Base-by-base conservation (phyloP, 2,329 filamentous ascomycete genomes). In the Ceratocystis smalleyi region DNA sequence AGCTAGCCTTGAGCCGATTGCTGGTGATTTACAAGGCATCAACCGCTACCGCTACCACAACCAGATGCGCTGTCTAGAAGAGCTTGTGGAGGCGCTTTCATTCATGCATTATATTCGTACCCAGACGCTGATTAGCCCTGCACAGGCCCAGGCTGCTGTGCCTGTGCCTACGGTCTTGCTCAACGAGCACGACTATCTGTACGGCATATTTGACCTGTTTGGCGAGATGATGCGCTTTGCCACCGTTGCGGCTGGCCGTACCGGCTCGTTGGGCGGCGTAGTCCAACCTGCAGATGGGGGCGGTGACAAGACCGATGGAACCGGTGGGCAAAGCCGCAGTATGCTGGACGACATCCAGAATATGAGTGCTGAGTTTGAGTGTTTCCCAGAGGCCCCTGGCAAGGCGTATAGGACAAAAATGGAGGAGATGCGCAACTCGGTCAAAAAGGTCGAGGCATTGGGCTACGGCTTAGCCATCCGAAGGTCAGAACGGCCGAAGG, bases 181-280 rank as follows among this genome's bases (percentile, higher is more conserved):
- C 0, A 89, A 88, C 1, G 80, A 85, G 30, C 84, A 92, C 64
- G 94, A 99, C 74, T 97, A 96, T 72, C 76, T 96, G 65, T 86
- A 94, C 68, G 94, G 92, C 7, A 76, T 99, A 1, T 96, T 96
- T 71, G 94, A 99, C 73, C 82, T 97, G 69, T 91, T 91, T 1
- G 94, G 94, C 47, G 94, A 99, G 77, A 80, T 97, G 78, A 99
- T 99, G 94, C 83, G 91, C 35, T 97, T 96, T 74, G 91, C 90
- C 0, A 94, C 96, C 61, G 91, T 91, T 5, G 84, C 85, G 30
- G 88, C 95, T 73, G 91, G 91, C 0, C 87, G 91, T 4, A 85
- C 78, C 6, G 87, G 87, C 15, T 76, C 73, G 69, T 73, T 79
- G 67, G 78, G 77, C 3, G 75, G 76, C 54, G 22, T 62, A 68